Base-by-base conservation (phyloP, 2,329 filamentous ascomycete genomes). In the Epichloe gansuensis region DNA sequence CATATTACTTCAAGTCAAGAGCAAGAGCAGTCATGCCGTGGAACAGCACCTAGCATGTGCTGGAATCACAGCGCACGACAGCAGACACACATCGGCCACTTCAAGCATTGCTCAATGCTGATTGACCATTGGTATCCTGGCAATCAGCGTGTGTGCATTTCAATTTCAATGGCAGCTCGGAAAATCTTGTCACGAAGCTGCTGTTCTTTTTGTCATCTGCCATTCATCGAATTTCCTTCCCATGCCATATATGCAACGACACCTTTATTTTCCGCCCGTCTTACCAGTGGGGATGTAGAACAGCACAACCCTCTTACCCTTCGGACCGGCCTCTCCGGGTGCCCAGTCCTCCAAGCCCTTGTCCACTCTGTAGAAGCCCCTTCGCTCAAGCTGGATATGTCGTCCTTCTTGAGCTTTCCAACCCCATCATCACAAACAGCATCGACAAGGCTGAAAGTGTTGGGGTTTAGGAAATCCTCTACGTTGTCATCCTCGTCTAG, bases 361-460 rank as follows among this genome's bases (percentile, higher is more conserved):
- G 70, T 97, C 91, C 27, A 95, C 83, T 50, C 91, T 78, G 74
- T 87, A 97, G 71, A 88, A 97, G 1, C 90, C 91, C 69, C 91
- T 89, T 55, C 91, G 79, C 75, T 97, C 91, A 45, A 97, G 85
- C 73, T 97, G 93, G 60, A 97, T 89, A 97, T 91, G 60, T 95
- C 89, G 62, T 89, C 87, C 65, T 82, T 83, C 76, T 89, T 89
- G 45, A 96, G 74, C 56, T 81, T 75, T 0, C 78, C 76, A 1
- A 95, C 84, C 60, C 90, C 94, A 63, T 81, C 83, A 63, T 96
- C 91, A 27, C 87, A 89, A 50, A 87, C 66, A 1, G 86, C 88
- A 57, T 85, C 78, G 50, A 84, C 84, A 68, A 83, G 82, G 53
- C 79, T 82, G 63, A 87, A 83, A 0, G 89, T 95, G 51, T 82